Percentiles rank a stretch among this genome's conserved stretches.
These are phyloP conservation scores for Candida patagonica DNA, from an alignment of 805 yeast genomes.

Conservation along the genomic window DNA sequence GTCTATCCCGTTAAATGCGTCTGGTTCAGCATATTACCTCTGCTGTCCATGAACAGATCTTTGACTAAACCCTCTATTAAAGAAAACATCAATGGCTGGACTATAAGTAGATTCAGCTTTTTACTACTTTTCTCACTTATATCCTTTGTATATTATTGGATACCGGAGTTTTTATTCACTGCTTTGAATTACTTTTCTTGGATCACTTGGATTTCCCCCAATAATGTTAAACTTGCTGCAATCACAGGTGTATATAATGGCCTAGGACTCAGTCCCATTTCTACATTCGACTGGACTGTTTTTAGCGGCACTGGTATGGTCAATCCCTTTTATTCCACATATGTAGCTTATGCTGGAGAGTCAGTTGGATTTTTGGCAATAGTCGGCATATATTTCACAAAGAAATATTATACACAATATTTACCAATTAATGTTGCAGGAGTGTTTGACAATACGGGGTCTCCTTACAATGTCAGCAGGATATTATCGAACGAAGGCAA, in stretches of 20 bases:
- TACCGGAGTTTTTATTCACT: conserved; percentile 51
- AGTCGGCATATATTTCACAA: conserved; percentile 34
- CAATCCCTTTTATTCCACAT: conserved; percentile 2
- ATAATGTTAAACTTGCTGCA: conserved; percentile 41
- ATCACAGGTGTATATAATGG: conserved; percentile 36
- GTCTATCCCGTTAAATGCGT: conserved; percentile 32
- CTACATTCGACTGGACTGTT: conserved; percentile 31
- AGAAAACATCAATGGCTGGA: conserved; percentile 41
- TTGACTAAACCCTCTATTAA: conserved; percentile 25
- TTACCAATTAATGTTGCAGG: conserved; percentile 51
- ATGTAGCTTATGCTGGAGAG: conserved; percentile 5
- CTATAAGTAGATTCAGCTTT: conserved; percentile 38
- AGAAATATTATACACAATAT: conserved; percentile 42
- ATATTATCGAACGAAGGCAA: conserved; percentile 29
- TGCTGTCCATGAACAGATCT: conserved; percentile 35
- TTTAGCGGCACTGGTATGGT: conserved; percentile 21
- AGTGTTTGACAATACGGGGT: conserved; percentile 45
- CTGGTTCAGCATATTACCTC: conserved; percentile 48
- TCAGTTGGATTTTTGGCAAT: too few relatives aligned
- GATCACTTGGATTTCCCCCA: conserved; percentile 51
- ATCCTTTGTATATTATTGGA: conserved; percentile 44
- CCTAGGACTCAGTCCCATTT: conserved; percentile 34
- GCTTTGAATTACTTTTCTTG: conserved; percentile 49
- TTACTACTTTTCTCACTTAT: conserved; percentile 31
- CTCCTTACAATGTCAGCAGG: conserved; percentile 38